Base-by-base conservation (phyloP, 1,139 yeast genomes). In the Protomyces gravidus region DNA sequence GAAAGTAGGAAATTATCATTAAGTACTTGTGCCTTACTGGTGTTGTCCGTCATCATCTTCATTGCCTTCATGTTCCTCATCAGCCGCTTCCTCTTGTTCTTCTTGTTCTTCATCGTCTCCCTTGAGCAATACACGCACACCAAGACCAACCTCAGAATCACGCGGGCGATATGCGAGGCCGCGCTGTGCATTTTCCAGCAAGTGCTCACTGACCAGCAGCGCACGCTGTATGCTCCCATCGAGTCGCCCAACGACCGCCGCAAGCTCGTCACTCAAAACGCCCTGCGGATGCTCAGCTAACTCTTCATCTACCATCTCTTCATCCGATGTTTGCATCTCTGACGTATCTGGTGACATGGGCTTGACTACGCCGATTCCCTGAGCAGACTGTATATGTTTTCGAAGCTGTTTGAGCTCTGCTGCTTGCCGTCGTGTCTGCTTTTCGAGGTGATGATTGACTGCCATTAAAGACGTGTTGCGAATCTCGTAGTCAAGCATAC, bases 391-490 rank as follows among this genome's bases (percentile, higher is more conserved):
- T 13, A 17, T 23, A 7, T 36, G 42, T 17, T 23, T 36, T 9
- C 62, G 56, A 27, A 65, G 51, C 28, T 49, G 60, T 19, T 64
- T 53, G 27, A 65, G 50, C 40, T 65, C 67, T 7, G 62, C 50
- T 28, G 45, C 53, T 42, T 64, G 66, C 7, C 52, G 39, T 2
- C 63, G 62, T 46, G 64, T 52, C 52, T 63, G 63, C 19, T 59
- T 58, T 40, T 65, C 67, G 5, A 65, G 62, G 9, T 62, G 62
- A n/a, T 61, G 60, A 55, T 65, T 65, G 17, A 64, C 58, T 5
- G 66, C 61, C 48, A 63, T 50, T 21, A 65, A 57, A 6, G 65
- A 63, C n/a, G 67, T 59, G 33, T 64, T 65, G 19, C 66, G 65
- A 13, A 65, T 64, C 40, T 65, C 67, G 5, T 64, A 55, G 42